phyloP scores from a whole-genome alignment of 2,329 filamentous ascomycete species.

The Curvularia hawaiiensis region DNA sequence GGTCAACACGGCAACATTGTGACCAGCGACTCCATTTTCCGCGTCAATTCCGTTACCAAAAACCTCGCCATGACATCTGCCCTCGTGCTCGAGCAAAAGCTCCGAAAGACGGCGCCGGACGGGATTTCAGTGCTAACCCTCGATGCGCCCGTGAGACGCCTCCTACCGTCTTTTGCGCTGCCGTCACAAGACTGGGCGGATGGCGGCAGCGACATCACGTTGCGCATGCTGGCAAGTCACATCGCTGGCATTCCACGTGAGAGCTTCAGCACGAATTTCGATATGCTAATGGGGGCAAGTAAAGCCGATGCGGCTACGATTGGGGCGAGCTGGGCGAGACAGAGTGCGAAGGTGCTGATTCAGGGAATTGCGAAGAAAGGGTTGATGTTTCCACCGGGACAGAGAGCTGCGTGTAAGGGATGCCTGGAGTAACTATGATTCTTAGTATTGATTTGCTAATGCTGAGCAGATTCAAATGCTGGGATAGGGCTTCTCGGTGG shows the following conservation, averaged over 20 bases:
- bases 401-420: constrained; percentile 30
- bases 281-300: constrained; percentile 30
- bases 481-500: constrained; percentile 35
- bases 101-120: neutral
- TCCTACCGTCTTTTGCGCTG: constrained; percentile 32
- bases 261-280: constrained; percentile 39
- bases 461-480: constrained; percentile 33
- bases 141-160: constrained; percentile 29
- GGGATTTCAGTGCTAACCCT: constrained; percentile 19
- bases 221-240: constrained; percentile 42
- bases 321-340: constrained; percentile 33
- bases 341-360: constrained; percentile 27
- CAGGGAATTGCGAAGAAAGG: constrained; percentile 22
- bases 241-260: constrained; percentile 37
- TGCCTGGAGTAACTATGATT: neutral
- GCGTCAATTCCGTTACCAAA: constrained; percentile 38
- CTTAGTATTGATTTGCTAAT: neutral
- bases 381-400: constrained; percentile 40
- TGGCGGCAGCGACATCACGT: constrained; percentile 40
- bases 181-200: constrained; percentile 34
- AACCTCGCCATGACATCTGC: constrained; percentile 35
- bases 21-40: constrained; percentile 39
- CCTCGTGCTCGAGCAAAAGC: constrained; percentile 26
- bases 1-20: constrained; percentile 16
- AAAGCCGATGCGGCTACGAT: constrained; percentile 34